A percentile compares a stretch with the other conserved stretches of the same genome.
phyloP scores from a whole-genome alignment of 2,329 filamentous ascomycete genomes.

The Fusarium papillatum region DNA sequence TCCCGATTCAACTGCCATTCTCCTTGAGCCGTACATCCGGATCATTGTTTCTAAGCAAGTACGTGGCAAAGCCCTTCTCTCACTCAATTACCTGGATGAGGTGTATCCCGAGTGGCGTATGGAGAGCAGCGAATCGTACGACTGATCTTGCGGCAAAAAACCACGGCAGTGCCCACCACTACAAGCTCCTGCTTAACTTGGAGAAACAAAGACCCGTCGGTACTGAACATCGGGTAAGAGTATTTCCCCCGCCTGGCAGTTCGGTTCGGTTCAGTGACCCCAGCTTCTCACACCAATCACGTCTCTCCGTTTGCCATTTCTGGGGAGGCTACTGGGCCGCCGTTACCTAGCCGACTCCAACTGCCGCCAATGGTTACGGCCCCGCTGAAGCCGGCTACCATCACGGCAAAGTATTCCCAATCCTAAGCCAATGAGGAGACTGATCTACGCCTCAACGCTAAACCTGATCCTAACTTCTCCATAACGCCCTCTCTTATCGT shows the following conservation, averaged over 20 bases:
- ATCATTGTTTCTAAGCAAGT: neutral
- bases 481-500: neutral
- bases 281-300: slow-evolving; percentile 21
- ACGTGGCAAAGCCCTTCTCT: neutral
- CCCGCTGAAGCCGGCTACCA: slow-evolving; percentile 37
- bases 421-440: neutral
- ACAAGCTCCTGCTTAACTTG: slow-evolving; percentile 20
- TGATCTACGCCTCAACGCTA: neutral
- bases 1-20: neutral
- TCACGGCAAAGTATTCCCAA: slow-evolving; percentile 27
- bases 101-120: neutral
- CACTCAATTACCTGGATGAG: neutral
- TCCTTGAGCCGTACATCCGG: neutral
- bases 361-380: slow-evolving; percentile 38
- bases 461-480: neutral
- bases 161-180: slow-evolving; percentile 21
- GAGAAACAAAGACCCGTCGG: slow-evolving; percentile 37
- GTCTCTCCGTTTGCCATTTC: slow-evolving; percentile 20
- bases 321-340: slow-evolving; percentile 8
- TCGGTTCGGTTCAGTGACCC: slow-evolving; percentile 12
- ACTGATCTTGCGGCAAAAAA: slow-evolving; percentile 14
- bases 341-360: slow-evolving; percentile 34
- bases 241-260: slow-evolving; percentile 27
- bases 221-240: slow-evolving; percentile 28
- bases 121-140: slow-evolving; percentile 23